Evolutionary conservation across 2,329 filamentous ascomycete genomes (phyloP).

Genomic region (Aspergillus caelatus): DNA sequence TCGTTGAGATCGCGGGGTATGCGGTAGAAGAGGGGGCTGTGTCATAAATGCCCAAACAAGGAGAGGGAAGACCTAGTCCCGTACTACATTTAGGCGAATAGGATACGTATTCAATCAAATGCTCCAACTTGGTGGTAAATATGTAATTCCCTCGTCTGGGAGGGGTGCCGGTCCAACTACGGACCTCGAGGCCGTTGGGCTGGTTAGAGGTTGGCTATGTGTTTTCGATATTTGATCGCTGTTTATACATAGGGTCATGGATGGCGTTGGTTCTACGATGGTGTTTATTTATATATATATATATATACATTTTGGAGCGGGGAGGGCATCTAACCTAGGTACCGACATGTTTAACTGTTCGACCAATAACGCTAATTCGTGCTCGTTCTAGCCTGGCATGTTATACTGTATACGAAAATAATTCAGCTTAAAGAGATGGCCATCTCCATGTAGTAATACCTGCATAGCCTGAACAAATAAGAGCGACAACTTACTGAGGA

Average conservation of each 20-base stretch:
- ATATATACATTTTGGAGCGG: neutral
- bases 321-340: neutral
- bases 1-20: neutral
- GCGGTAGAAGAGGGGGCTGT: neutral
- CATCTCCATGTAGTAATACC: neutral
- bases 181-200: neutral
- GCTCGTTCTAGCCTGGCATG: neutral
- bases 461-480: neutral
- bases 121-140: neutral
- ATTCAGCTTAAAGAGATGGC: neutral
- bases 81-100: neutral
- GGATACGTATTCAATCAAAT: neutral
- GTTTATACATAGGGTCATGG: too few species aligned
- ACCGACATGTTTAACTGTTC: neutral
- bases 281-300: neutral
- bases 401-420: neutral
- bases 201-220: neutral
- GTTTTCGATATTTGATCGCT: neutral
- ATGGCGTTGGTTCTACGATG: neutral
- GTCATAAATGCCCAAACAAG: neutral
- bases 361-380: too few species aligned
- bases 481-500: neutral
- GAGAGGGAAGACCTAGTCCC: neutral
- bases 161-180: neutral
- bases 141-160: neutral